A percentile compares a stretch with the other conserved stretches of the same genome.
These are phyloP conservation scores for Larix kaempferi DNA, from an alignment of 75 land plant species.

Conservation along the genomic window DNA sequence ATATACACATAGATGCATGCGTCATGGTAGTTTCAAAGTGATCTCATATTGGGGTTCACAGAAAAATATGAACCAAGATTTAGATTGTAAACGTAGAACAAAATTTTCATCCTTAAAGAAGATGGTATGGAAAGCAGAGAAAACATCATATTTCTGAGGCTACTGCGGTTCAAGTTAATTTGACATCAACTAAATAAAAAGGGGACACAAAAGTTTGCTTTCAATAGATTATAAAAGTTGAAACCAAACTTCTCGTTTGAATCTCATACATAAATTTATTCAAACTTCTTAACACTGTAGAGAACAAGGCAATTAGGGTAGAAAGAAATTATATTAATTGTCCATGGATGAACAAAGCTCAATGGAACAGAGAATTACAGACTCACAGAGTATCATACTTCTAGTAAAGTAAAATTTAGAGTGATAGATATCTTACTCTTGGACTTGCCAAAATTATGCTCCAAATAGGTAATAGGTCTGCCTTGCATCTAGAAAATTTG, in stretches of 20 bases:
- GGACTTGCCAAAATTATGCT: no score
- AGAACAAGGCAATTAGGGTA: not conserved
- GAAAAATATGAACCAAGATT: not conserved
- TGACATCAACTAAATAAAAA: not conserved
- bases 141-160: no score
- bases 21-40: not conserved
- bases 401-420: not conserved
- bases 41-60: not conserved
- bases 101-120: not conserved
- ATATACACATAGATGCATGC: no score
- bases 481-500: constrained; percentile 53
- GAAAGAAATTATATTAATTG: not conserved
- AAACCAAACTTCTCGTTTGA: not conserved
- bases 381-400: not conserved
- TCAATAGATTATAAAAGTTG: no score
- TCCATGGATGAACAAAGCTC: not conserved
- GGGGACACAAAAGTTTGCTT: not conserved
- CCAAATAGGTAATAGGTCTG: not conserved
- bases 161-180: no score
- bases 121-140: not conserved
- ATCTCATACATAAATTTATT: no score
- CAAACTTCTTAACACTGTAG: not conserved
- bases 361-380: no score
- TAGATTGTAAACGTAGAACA: no score
- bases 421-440: no score